Base-by-base conservation (phyloP, 176 grass and related monocot species). In the Rhynchospora tenuis region DNA sequence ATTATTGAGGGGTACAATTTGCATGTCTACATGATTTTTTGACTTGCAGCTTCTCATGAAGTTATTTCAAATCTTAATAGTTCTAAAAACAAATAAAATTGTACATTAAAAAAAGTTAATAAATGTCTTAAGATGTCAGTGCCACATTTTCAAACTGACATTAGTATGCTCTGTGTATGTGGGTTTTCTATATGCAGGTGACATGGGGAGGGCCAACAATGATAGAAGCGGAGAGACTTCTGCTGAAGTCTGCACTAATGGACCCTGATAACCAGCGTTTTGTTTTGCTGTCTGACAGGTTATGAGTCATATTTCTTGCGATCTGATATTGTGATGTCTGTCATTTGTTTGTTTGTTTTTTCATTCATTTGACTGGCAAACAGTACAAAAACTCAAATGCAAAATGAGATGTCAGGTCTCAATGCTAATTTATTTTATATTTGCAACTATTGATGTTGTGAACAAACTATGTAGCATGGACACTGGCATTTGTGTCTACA, bases 281-380 rank as follows among this genome's bases (percentile, higher is more conserved):
- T 83, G 89, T 88, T 85, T 78, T 99, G 69, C 89, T 99, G 76
- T 99, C 96, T 23, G 96, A 99, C 88, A 85, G 96, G 96, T 99
- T 83, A 1, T 29, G 58, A 59, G 79, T 68, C 46, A 45, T 73
- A 22, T 33, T 19, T 81, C 23, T 55, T 12, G 7, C 13, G 23
- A n/a, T 88, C 47, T 54, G 72, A 75, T 48, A 75, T 75, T 75
- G 23, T 23, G 46, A 74, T 51, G 24, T 74, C 46, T 74, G 46
- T 73, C 47, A 73, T 48, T 73, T 45, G 19, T 46, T 73, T 48
- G 44, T 75, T 54, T 75, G 48, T 75, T 45, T 52, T 28, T 75
- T 54, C 20, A 75, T 75, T 54, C 20, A 75, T 75, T 75, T 54
- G 22, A 26, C 47, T 75, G 72, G 27, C 54, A 47, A 75, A 54